Evolutionary conservation across 192 early-diverging fungal genomes (phyloP).

Genomic region (Haplosporangium gracile): DNA sequence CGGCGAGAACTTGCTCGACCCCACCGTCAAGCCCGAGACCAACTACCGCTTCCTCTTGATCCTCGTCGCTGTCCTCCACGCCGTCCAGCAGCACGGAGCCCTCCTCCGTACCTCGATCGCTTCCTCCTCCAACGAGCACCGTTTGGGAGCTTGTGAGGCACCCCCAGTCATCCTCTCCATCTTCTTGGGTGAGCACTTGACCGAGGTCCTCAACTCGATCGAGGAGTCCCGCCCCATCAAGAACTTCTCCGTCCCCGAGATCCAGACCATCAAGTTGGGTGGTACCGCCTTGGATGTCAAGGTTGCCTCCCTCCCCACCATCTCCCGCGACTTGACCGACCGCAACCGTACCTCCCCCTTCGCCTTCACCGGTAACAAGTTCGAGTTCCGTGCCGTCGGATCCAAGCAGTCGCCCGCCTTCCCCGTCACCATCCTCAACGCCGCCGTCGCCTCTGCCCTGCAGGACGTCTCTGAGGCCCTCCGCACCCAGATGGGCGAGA

Average conservation of each 20-base stretch:
- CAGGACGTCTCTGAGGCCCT: slow-evolving; percentile 80
- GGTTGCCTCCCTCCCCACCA: slow-evolving; percentile 91
- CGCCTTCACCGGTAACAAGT: slow-evolving; percentile 99
- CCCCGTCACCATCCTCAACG: slow-evolving; percentile 94
- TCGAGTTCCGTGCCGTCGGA: slow-evolving; percentile 99
- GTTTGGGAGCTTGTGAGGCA: slow-evolving; percentile 98
- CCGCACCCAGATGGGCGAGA: slow-evolving; percentile 85
- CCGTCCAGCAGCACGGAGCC: slow-evolving; percentile 91
- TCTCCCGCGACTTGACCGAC: slow-evolving; percentile 97
- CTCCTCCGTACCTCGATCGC: slow-evolving; percentile 93
- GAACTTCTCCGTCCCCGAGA: slow-evolving; percentile 89
- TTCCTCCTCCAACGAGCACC: slow-evolving; percentile 97
- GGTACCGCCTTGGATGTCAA: slow-evolving; percentile 97
- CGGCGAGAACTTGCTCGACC: slow-evolving; percentile 98
- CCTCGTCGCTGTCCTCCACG: slow-evolving; percentile 92
- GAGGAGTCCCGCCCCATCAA: slow-evolving; percentile 90
- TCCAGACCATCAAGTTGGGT: slow-evolving; percentile 93
- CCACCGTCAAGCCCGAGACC: slow-evolving; percentile 95
- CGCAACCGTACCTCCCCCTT: slow-evolving; percentile 99
- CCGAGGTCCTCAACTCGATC: slow-evolving; percentile 93
- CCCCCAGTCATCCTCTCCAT: slow-evolving; percentile 98
- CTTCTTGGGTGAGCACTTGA: slow-evolving; percentile 98
- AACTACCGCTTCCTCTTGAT: slow-evolving; percentile 99
- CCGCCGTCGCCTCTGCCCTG: slow-evolving; percentile 89
- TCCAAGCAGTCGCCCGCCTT: slow-evolving; percentile 98